Evolutionary conservation across 371 early-diverging fungal genomes (phyloP), one percentile per base, ranked within the genome.

Genomic region (Cokeromyces recurvatus): DNA sequence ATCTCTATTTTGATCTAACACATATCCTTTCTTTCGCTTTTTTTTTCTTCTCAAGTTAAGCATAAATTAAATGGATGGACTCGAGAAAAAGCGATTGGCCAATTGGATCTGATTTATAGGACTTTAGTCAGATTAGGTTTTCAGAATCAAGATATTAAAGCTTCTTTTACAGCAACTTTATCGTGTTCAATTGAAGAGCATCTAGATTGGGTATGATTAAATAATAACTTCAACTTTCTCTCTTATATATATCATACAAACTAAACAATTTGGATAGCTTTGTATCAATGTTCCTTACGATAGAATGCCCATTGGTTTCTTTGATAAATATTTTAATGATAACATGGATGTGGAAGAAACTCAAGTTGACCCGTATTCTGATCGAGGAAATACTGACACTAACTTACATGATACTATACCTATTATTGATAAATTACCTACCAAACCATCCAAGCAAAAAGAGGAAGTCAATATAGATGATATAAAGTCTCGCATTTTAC

Each of bases 281-380:
- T 78, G 79, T 39, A 47, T 78, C 35, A 62, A 79, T 56, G 53
- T 77, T 1, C 75, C 78, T 34, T 73, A 77, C 36, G 82, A 81
- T 19, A 64, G 71, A 36, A 66, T 83, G 44, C 84, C 84, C 0
- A 38, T 71, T 21, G 81, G 81, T 21, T 80, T 78, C 41, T 70
- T 62, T 21, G 84, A 81, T 41, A 81, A 80, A 32, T 56, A 74
- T 4, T 81, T 71, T 45, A 74, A 70, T 21, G 79, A 83, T 19
- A 60, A 49, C 0, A 46, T 40, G 0, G 21, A 45, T 12, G 23
- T n/a, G 25, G 5, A 32, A 7, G 15, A 11, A 5, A 15, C 7
- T 4, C 35, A 34, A 6, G 11, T 11, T 27, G 29, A 27, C 5
- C 29, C 5, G 29, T 7, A 27, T n/a, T n/a, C n/a, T n/a, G 29